Evolutionary conservation across 1,284 basidiomycete genomes (phyloP).

Genomic region (Heliocybe sulcata): DNA sequence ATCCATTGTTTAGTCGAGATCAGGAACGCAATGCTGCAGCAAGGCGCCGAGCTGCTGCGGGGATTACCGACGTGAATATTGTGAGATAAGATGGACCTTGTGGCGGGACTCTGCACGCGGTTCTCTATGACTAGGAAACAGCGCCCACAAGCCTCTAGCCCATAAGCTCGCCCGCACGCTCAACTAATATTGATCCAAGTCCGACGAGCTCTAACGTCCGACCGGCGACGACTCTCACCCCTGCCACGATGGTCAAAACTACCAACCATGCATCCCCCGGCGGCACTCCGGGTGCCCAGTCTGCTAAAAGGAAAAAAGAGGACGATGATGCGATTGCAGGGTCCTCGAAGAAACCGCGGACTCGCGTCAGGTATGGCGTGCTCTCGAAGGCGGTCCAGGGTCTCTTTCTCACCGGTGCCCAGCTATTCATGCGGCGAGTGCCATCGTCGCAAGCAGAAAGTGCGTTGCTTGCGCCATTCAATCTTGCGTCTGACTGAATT

Average conservation of each 20-base stretch:
- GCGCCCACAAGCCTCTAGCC: neutral
- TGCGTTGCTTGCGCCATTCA: conserved; percentile 16
- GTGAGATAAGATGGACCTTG: neutral
- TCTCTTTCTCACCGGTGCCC: conserved; percentile 8
- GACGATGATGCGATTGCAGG: neutral
- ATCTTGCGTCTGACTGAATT: conserved; percentile 13
- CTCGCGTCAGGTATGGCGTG: conserved; percentile 60
- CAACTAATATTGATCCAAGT: no score
- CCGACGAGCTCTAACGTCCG: neutral
- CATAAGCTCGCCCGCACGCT: neutral
- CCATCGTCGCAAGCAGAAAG: conserved; percentile 80
- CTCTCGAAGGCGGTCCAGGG: conserved; percentile 7
- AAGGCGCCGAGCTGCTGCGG: neutral
- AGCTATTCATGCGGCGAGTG: conserved; percentile 86
- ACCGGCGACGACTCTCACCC: neutral
- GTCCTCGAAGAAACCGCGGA: conserved; percentile 60
- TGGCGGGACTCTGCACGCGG: neutral
- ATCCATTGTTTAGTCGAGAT: neutral
- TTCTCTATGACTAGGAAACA: neutral
- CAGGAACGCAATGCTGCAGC: neutral
- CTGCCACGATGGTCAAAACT: neutral
- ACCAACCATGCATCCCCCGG: neutral
- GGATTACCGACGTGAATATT: neutral
- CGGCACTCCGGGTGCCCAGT: neutral
- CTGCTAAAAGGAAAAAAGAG: conserved; percentile 2